Base-by-base conservation (phyloP, 495 filamentous ascomycete species). In the Oidiodendron maius region DNA sequence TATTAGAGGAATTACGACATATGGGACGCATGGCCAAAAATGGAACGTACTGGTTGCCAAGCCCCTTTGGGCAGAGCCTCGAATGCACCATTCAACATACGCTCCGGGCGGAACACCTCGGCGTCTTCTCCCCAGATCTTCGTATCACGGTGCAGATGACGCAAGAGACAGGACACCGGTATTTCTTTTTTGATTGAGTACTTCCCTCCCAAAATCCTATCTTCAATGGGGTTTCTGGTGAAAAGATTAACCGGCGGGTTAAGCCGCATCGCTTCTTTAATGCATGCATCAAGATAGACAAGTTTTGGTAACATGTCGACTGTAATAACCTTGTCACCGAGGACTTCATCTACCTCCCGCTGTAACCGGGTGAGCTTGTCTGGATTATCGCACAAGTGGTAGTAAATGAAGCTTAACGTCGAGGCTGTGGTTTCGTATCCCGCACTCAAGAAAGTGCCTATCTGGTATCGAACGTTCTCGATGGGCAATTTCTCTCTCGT, bases 21-120 rank as follows among this genome's bases (percentile, higher is more conserved):
- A n/a, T n/a, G n/a, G n/a, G n/a, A n/a, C n/a, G n/a, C n/a, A n/a
- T n/a, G n/a, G n/a, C n/a, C n/a, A n/a, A n/a, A n/a, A n/a, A n/a
- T n/a, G n/a, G n/a, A n/a, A n/a, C n/a, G n/a, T n/a, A 90, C 62
- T n/a, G 70, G 74, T 62, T 83, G 83, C 78, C 82, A 84, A 3
- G 78, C 76, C 80, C 43, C 83, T 53, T 20, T 65, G 69, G 21
- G 80, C 70, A 17, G 16, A 9, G 36, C 9, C 16, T 17, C n/a
- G 51, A 85, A 85, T 10, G 71, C 55, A 35, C 78, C 74, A 47
- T 82, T 80, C 23, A 82, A 61, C 81, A 86, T 85, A 8, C 83
- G 66, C 63, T 85, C 82, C 0, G 83, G 83, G 28, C 58, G 65
- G 66, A 85, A 87, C 13, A 72, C 71, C 2, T 77, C 62, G 1